Base-by-base conservation (phyloP, 2,329 filamentous ascomycete genomes). In the Aureobasidium sp. region DNA sequence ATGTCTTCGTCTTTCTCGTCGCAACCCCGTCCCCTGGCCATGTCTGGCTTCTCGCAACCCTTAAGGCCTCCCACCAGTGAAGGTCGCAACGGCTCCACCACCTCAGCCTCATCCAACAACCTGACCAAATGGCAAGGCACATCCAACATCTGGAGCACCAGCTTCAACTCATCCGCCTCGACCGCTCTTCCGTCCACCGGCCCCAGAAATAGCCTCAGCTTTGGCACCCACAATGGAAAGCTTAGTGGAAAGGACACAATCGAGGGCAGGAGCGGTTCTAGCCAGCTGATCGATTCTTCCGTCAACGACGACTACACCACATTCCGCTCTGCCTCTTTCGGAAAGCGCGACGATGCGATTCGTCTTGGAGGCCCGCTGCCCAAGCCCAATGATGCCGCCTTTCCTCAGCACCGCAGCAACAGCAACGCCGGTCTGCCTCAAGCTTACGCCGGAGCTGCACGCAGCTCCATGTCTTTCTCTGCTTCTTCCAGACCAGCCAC, bases 231-330 rank as follows among this genome's bases (percentile, higher is more conserved):
- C 14, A 47, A 37, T 5, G 44, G 56, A 34, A 58, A 51, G 27
- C 45, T 45, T 12, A 45, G 41, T 11, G 53, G 36, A 55, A 60
- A 34, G 37, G 74, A 75, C 22, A 68, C 71, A 31, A 65, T 79
- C 42, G 81, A 83, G 67, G 80, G 77, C 61, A 84, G 87, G 69
- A 86, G 84, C 3, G 88, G 88, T 53, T 90, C 88, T 6, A 82
- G 85, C 64, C 88, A 87, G 63, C 78, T 91, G 42, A 80, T 89
- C 64, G 80, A 84, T 48, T 84, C 85, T 45, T 89, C 88, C 11
- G 87, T 90, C 69, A 83, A 84, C 20, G 87, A 89, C 67, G 78
- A 80, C 51, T 89, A 87, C 85, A 75, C 74, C 57, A 75, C 74
- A 55, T 77, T 78, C 49, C 75, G 78, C 57, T 79, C 76, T 11